These are phyloP conservation scores for grape (Vitis vinifera) DNA, from an alignment of 164 flowering plant species.

Conservation along the genomic window DNA sequence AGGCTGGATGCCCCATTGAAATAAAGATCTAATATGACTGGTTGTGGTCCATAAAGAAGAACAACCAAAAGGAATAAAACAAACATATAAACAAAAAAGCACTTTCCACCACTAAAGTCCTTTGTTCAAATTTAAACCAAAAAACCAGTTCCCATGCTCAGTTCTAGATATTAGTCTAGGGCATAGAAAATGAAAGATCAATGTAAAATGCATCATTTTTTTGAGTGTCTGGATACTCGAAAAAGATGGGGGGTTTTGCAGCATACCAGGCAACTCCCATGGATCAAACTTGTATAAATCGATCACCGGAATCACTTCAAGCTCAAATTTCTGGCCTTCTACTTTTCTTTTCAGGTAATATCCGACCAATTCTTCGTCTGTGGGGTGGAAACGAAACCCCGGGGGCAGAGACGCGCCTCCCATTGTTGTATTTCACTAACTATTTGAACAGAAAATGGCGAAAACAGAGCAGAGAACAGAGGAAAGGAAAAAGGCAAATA, in stretches of 20 bases:
- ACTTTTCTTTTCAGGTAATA: conserved; percentile 80
- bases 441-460: background rate
- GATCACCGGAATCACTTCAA: conserved; percentile 83
- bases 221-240: no score
- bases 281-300: conserved; percentile 92
- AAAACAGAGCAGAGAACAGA: conserved; percentile 9
- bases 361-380: conserved; percentile 80
- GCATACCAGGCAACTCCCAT: conserved; percentile 90
- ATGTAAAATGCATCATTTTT: background rate
- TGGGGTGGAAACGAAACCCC: conserved; percentile 91
- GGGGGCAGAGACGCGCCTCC: conserved; percentile 75
- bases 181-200: no score
- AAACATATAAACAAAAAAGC: conserved; percentile 11
- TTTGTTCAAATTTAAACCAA: conserved; percentile 1
- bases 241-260: no score
- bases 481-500: background rate
- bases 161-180: background rate
- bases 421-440: conserved; percentile 32
- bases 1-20: conserved; percentile 25
- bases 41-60: conserved; percentile 7
- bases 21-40: conserved; percentile 7
- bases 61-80: conserved; percentile 6
- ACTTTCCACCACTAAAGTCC: conserved; percentile 14
- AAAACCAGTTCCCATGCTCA: background rate
- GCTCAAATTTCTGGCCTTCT: conserved; percentile 80